Evolutionary conservation across 768 basidiomycete species (phyloP).

Genomic region (Termitomyces sp.): DNA sequence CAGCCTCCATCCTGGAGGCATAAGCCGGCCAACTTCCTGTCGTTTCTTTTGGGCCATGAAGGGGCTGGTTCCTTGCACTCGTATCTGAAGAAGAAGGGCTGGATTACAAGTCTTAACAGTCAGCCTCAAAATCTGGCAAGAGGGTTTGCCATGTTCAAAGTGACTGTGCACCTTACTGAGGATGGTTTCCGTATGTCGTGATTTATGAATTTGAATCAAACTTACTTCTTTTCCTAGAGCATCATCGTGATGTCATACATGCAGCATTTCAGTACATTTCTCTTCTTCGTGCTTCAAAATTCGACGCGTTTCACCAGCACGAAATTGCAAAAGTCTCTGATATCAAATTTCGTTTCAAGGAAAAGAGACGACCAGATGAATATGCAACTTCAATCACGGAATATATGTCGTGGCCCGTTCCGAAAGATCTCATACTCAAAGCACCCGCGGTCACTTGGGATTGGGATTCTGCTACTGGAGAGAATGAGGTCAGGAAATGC

Average conservation of each 20-base stretch:
- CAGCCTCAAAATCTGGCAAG: constrained; percentile 71
- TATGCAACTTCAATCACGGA: constrained; percentile 79
- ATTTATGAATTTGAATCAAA: not conserved
- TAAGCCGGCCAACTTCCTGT: constrained; percentile 74
- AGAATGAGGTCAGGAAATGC: constrained; percentile 56
- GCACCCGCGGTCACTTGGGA: constrained; percentile 71
- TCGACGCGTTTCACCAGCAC: constrained; percentile 66
- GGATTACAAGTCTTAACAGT: constrained; percentile 72
- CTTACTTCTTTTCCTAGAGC: constrained; percentile 41
- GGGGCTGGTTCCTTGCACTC: constrained; percentile 89
- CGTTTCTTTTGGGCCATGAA: constrained; percentile 88
- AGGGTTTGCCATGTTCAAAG: constrained; percentile 88
- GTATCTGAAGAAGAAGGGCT: constrained; percentile 85
- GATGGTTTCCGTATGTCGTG: constrained; percentile 76
- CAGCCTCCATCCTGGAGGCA: constrained; percentile 71
- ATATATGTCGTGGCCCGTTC: constrained; percentile 76
- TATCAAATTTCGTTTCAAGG: constrained; percentile 82
- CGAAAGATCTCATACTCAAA: constrained; percentile 70
- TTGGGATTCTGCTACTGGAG: constrained; percentile 56
- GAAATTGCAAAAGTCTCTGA: constrained; percentile 71
- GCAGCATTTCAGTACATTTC: constrained; percentile 78
- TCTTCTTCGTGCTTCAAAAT: constrained; percentile 57
- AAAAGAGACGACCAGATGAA: constrained; percentile 75
- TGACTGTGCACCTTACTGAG: constrained; percentile 76
- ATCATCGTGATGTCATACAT: constrained; percentile 69